Evolutionary conservation across 148 eudicot genomes (phyloP), one percentile per base, ranked within the genome.

Genomic region (Vaccinium darrowii): DNA sequence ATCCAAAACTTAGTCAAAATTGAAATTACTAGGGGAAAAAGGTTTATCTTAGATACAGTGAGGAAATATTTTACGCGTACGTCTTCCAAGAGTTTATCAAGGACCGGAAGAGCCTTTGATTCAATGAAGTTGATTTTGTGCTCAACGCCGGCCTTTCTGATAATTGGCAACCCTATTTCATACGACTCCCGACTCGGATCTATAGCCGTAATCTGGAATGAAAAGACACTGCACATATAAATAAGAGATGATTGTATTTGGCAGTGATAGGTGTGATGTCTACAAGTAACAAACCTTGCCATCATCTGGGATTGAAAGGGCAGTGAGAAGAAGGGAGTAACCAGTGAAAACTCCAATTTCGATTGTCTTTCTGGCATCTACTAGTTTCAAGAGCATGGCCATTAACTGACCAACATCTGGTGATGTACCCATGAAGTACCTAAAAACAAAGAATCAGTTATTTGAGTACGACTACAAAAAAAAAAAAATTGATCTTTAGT

Each of bases 321-420:
- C 91, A 56, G 91, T 90, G 51, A 76, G 83, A 23, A 88, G 87
- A 53, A 88, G 88, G 27, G 90, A 89, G 82, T 91, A 91, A 27
- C 91, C 91, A 7, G 91, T 91, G 80, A 78, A 91, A 19, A 91
- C 93, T 76, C 93, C 90, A 33, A 91, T 30, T 84, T 91, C 91
- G 73, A 91, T 85, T 2, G 90, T 88, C 82, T 75, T 89, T 82
- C 85, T 89, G 3, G 90, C 89, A 47, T 86, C 85, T 43, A 90
- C 84, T 23, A 91, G 89, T 73, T 89, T 88, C 77, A 88, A 84
- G 53, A 89, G 79, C 85, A 87, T 49, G 36, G 86, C 78, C 33
- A 88, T 83, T 82, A 88, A 75, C 69, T 85, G 88, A 1, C 88
- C 88, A 23, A 84, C 90, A 84, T 90, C 92, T 9, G 90, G 89